Percentiles rank a stretch among this genome's conserved stretches.
Evolutionary conservation across 2,329 filamentous ascomycete genomes (phyloP).

Genomic region (Penicillium palitans): DNA sequence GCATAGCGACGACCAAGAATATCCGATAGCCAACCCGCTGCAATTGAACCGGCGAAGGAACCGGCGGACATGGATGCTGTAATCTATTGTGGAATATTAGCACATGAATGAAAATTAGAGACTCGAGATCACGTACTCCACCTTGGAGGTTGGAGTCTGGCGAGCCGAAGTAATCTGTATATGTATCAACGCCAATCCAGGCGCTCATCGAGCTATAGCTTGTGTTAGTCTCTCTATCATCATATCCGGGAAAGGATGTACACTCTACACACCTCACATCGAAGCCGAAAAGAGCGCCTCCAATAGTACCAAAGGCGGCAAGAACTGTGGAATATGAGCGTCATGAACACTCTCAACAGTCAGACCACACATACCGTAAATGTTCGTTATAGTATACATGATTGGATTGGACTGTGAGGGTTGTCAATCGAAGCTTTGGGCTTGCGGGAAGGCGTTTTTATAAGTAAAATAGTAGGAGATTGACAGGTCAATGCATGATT

Average conservation of each 20-base stretch:
- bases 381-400: constrained; percentile 48
- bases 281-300: constrained; percentile 59
- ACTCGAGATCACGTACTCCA: constrained; percentile 26
- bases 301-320: constrained; percentile 57
- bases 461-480: constrained; percentile 10
- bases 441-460: constrained; percentile 17
- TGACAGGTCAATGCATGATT: constrained; percentile 9
- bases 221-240: constrained; percentile 7
- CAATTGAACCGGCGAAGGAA: constrained; percentile 25
- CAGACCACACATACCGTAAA: constrained; percentile 39
- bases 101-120: not conserved
- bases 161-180: constrained; percentile 57
- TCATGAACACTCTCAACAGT: not conserved
- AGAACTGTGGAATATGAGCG: constrained; percentile 39
- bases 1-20: constrained; percentile 27
- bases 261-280: constrained; percentile 56
- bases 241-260: constrained; percentile 33
- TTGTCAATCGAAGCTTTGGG: not conserved
- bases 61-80: constrained; percentile 56
- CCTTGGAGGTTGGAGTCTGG: constrained; percentile 41
- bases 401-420: constrained; percentile 2
- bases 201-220: constrained; percentile 38
- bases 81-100: constrained; percentile 51
- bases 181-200: constrained; percentile 54
- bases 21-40: constrained; percentile 28